Evolutionary conservation across 768 basidiomycete genomes (phyloP).

Genomic region (Clavulina sp.): DNA sequence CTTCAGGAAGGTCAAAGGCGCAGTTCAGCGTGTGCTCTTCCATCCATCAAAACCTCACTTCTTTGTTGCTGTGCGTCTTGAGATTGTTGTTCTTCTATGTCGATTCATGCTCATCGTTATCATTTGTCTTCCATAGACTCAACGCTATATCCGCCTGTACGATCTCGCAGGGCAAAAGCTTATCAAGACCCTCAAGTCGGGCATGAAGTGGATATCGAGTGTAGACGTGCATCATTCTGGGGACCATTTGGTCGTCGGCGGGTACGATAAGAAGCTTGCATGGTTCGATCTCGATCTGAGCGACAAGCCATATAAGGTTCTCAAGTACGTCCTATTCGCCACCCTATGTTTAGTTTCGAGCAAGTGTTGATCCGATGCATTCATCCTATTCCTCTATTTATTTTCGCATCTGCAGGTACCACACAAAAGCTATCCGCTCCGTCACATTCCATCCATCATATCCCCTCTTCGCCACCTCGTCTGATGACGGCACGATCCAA

Average conservation of each 20-base stretch:
- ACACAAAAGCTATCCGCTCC: conserved; percentile 81
- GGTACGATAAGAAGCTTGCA: conserved; percentile 91
- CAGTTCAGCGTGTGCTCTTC: conserved; percentile 82
- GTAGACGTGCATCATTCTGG: conserved; percentile 94
- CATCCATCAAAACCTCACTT: conserved; percentile 90
- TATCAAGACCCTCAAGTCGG: conserved; percentile 85
- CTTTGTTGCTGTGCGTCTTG: conserved; percentile 75
- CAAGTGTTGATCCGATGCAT: not conserved
- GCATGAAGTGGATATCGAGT: conserved; percentile 91
- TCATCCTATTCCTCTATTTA: not conserved
- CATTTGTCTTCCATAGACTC: conserved; percentile 39
- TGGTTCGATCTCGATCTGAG: conserved; percentile 98
- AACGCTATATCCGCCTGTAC: conserved; percentile 90
- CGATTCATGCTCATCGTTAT: not conserved
- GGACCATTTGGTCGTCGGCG: conserved; percentile 92
- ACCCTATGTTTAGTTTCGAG: conserved; percentile 2
- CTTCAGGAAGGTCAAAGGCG: conserved; percentile 87
- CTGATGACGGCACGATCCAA: conserved; percentile 94
- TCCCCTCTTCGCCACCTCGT: conserved; percentile 90
- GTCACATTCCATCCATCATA: conserved; percentile 87
- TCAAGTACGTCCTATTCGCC: conserved; percentile 41
- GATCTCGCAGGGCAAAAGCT: conserved; percentile 88
- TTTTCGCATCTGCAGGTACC: conserved; percentile 42
- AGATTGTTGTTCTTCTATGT: not conserved
- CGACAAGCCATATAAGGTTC: conserved; percentile 90